Conservation (phyloP, 2,329 filamentous ascomycete species). For the Emericellopsis atlantica region DNA sequence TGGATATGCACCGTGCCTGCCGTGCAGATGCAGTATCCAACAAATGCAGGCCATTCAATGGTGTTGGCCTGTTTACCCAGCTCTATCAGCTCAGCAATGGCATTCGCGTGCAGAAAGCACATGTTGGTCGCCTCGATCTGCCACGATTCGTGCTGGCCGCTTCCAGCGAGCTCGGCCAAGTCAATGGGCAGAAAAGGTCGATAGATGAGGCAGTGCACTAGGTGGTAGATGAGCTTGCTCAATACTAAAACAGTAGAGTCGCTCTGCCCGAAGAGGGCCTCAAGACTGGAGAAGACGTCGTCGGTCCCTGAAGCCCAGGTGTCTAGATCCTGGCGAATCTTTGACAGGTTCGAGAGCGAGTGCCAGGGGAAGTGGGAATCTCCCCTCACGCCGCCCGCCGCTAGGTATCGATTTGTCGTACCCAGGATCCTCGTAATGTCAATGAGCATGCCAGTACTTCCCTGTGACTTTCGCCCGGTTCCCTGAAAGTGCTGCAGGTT, state of each 20-base stretch:
- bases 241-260: slow-evolving; percentile 70
- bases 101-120: slow-evolving; percentile 77
- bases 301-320: slow-evolving; percentile 75
- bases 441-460: slow-evolving; percentile 69
- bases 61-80: slow-evolving; percentile 61
- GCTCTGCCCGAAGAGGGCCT: slow-evolving; percentile 61
- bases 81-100: slow-evolving; percentile 72
- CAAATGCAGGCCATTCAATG: slow-evolving; percentile 77
- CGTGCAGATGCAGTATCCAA: slow-evolving; percentile 77
- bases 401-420: slow-evolving; percentile 72
- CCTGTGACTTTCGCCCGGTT: slow-evolving; percentile 57
- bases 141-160: slow-evolving; percentile 80
- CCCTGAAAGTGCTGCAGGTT: slow-evolving; percentile 63
- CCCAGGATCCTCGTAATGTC: slow-evolving; percentile 75
- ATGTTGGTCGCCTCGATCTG: slow-evolving; percentile 84
- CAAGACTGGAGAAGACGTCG: slow-evolving; percentile 64
- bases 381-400: slow-evolving; percentile 75
- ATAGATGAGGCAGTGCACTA: slow-evolving; percentile 79
- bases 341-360: slow-evolving; percentile 70
- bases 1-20: slow-evolving; percentile 84
- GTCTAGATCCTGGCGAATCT: slow-evolving; percentile 75
- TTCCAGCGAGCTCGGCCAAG: slow-evolving; percentile 65
- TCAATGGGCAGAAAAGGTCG: slow-evolving; percentile 79
- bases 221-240: slow-evolving; percentile 77
- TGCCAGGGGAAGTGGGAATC: slow-evolving; percentile 91